Evolutionary conservation across 225 moss, liverwort and hornwort species (phyloP).

Genomic region (Polytrichum commune): DNA sequence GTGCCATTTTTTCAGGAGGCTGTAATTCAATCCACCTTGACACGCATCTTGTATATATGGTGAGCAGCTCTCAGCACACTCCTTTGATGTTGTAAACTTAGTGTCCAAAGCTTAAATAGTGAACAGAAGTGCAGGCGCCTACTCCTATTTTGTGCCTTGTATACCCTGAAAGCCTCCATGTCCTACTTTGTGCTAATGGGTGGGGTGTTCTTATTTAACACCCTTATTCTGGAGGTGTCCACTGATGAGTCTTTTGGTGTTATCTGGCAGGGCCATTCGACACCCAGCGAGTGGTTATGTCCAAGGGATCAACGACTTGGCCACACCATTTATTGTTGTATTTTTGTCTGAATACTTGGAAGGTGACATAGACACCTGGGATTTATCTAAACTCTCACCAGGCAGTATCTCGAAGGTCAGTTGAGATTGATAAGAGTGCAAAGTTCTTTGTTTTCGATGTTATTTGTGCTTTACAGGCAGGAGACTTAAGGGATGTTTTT

Average conservation of each 20-base stretch:
- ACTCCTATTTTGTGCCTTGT: neutral
- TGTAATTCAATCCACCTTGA: slow-evolving; percentile 77
- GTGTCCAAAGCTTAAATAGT: neutral
- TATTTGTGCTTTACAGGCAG: neutral
- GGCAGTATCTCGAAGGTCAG: slow-evolving; percentile 69
- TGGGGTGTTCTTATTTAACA: no score
- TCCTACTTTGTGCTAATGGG: no score
- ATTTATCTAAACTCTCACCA: slow-evolving; percentile 63
- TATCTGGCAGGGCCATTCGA: slow-evolving; percentile 86
- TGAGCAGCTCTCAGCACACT: slow-evolving; percentile 28
- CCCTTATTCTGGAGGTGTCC: no score
- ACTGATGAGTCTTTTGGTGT: neutral
- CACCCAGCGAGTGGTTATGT: slow-evolving; percentile 99
- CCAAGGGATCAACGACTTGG: slow-evolving; percentile 97
- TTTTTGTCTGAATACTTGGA: slow-evolving; percentile 96
- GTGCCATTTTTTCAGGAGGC: slow-evolving; percentile 90
- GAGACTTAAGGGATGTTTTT: neutral
- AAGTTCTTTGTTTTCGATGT: neutral
- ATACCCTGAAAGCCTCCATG: no score
- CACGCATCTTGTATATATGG: slow-evolving; percentile 98
- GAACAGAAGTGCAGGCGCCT: slow-evolving; percentile 8
- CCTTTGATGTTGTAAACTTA: no score
- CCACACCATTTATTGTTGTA: slow-evolving; percentile 90
- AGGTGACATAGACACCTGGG: slow-evolving; percentile 88
- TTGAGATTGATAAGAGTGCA: slow-evolving; percentile 6